Percentiles rank a stretch among this genome's conserved stretches.
These are phyloP conservation scores for Ogataea populi-albae DNA, from an alignment of 805 yeast genomes.

Conservation along the genomic window DNA sequence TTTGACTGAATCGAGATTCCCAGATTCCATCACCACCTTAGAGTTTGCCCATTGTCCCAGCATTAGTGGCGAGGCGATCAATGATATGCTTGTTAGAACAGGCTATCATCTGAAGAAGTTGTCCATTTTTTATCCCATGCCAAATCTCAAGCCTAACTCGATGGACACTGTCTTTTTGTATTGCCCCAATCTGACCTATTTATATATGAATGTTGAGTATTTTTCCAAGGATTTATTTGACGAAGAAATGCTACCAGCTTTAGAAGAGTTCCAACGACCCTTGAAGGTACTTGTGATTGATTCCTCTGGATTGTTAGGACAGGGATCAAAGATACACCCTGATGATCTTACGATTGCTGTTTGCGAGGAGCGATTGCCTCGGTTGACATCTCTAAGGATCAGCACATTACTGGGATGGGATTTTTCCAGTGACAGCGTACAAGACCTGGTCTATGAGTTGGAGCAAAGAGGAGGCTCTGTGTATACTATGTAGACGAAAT, in stretches of 20 bases:
- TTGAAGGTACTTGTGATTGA: constrained; percentile 65
- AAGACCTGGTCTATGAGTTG: constrained; percentile 62
- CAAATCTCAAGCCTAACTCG: constrained; percentile 63
- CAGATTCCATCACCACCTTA: constrained; percentile 62
- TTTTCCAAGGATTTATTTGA: constrained; percentile 50
- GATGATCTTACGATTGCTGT: constrained; percentile 85
- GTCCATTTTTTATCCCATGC: constrained; percentile 85
- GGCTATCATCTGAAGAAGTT: constrained; percentile 66
- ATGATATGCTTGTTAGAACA: constrained; percentile 54
- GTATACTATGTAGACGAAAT: constrained; percentile 37
- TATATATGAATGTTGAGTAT: constrained; percentile 81
- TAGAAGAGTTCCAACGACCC: constrained; percentile 38
- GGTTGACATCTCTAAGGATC: constrained; percentile 58
- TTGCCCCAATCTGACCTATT: constrained; percentile 67
- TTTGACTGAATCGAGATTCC: constrained; percentile 66
- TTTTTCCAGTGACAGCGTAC: constrained; percentile 55
- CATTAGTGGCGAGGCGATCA: constrained; percentile 62
- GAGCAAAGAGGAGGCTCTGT: constrained; percentile 78
- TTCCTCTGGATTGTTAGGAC: constrained; percentile 84
- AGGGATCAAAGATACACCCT: constrained; percentile 78
- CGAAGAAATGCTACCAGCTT: constrained; percentile 40
- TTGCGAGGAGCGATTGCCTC: constrained; percentile 72
- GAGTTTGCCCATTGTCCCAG: constrained; percentile 88
- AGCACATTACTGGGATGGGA: constrained; percentile 88
- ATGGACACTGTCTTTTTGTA: constrained; percentile 69